phyloP scores from a whole-genome alignment of 2,329 filamentous ascomycete genomes.

The Cladosporium oxysporum region DNA sequence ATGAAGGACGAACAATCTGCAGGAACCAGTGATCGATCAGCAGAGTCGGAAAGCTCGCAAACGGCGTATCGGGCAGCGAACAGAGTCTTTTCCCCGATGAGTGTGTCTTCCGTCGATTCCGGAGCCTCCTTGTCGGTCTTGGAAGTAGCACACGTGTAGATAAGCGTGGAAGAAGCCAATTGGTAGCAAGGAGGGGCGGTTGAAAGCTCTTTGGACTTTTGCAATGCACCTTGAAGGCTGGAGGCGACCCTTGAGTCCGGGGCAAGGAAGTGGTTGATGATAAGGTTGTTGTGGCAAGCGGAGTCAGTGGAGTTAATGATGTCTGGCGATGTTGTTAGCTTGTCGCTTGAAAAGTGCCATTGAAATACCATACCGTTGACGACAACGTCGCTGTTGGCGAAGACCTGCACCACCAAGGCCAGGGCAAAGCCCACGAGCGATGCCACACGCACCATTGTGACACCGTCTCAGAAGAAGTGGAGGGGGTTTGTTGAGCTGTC shows the following conservation, averaged over 20 bases:
- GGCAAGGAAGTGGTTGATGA: neutral
- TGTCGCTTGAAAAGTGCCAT: neutral
- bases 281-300: neutral
- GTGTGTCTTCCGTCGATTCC: no score
- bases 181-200: conserved; percentile 54
- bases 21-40: no score
- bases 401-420: neutral
- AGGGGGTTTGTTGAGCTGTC: neutral
- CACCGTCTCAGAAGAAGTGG: conserved; percentile 4
- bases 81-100: no score
- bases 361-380: neutral
- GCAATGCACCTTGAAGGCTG: conserved; percentile 39
- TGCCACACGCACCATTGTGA: neutral
- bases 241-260: neutral
- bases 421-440: neutral
- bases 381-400: neutral
- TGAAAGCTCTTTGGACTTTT: conserved; percentile 48
- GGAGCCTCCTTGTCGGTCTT: no score
- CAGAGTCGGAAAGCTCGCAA: no score
- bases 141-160: no score
- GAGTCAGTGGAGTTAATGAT: neutral
- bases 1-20: no score
- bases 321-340: neutral
- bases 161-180: conserved; percentile 54
- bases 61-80: no score